Base-by-base conservation (phyloP, 192 early-diverging fungal species). In the Lobulomyces angularis region DNA sequence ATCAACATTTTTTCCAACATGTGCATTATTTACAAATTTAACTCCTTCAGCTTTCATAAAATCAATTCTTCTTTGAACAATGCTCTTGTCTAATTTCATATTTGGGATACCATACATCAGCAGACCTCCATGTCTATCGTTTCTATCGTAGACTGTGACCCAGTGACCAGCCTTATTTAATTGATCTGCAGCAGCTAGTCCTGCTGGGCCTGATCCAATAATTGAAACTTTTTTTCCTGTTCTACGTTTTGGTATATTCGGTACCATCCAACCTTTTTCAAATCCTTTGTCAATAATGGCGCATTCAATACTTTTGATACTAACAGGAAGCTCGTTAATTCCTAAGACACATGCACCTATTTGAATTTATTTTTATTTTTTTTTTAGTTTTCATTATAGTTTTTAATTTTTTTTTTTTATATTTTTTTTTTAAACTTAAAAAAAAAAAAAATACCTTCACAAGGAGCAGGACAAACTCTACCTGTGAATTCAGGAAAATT, bases 401-500 rank as follows among this genome's bases (percentile, higher is more conserved):
- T n/a, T n/a, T n/a, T n/a, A n/a, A n/a, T n/a, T n/a, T n/a, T n/a
- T n/a, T n/a, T n/a, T n/a, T n/a, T n/a, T n/a, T n/a, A n/a, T n/a
- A n/a, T n/a, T n/a, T n/a, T n/a, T n/a, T n/a, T n/a, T n/a, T n/a
- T n/a, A n/a, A n/a, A n/a, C n/a, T n/a, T n/a, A n/a, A n/a, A n/a
- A n/a, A n/a, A n/a, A n/a, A n/a, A n/a, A n/a, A n/a, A n/a, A n/a
- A n/a, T n/a, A n/a, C 90, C 90, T 61, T 98, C 91, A 59, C 86
- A 98, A 19, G 90, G 90, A 45, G 94, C 94, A 8, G 94, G 94
- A 53, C 94, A 95, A 22, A 97, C 94, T 48, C 94, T 83, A 33
- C 94, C 94, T 32, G 94, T 97, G 62, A 97, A 97, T 66, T 97
- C 94, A 35, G 94, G 94, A 74, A 97, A 97, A 69, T 97, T 97